A percentile compares a stretch with the other conserved stretches of the same genome.
These are phyloP conservation scores for Fraxinus platypoda DNA, from an alignment of 305 asterid species.

Conservation along the genomic window DNA sequence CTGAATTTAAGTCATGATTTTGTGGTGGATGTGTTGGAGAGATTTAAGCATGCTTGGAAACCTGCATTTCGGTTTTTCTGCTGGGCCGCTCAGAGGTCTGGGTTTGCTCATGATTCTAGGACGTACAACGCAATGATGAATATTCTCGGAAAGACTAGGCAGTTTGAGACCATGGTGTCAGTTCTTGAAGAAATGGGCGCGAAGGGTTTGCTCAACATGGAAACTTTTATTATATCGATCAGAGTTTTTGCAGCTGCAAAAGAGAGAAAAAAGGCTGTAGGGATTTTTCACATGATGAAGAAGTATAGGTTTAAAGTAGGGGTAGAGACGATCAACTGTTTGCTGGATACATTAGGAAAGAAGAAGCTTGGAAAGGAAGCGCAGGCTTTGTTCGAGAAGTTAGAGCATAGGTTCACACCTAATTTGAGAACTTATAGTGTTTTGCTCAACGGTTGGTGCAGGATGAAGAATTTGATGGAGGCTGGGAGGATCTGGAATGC, in stretches of 20 bases:
- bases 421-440: constrained; percentile 59
- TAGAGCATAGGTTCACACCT: constrained; percentile 69
- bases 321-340: constrained; percentile 62
- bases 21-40: constrained; percentile 68
- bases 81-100: constrained; percentile 66
- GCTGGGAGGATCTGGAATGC: constrained; percentile 83
- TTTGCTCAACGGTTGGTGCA: constrained; percentile 83
- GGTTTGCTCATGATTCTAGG: constrained; percentile 59
- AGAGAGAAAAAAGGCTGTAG: constrained; percentile 78
- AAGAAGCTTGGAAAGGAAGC: constrained; percentile 88
- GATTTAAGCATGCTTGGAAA: constrained; percentile 85
- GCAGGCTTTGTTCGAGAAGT: constrained; percentile 55
- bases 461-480: constrained; percentile 73
- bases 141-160: constrained; percentile 75
- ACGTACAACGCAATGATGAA: constrained; percentile 70
- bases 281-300: constrained; percentile 77
- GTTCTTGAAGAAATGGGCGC: constrained; percentile 86
- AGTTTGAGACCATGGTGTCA: constrained; percentile 85
- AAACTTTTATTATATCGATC: constrained; percentile 58
- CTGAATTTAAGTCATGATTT: constrained; percentile 58
- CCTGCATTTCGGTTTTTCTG: constrained; percentile 85
- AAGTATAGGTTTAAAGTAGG: constrained; percentile 59
- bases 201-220: constrained; percentile 63
- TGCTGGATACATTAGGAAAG: constrained; percentile 80
- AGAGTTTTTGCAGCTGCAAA: constrained; percentile 80